Evolutionary conservation across 768 basidiomycete species (phyloP), one percentile per base, ranked within the genome.

Genomic region (Psilocybe cyanescens): DNA sequence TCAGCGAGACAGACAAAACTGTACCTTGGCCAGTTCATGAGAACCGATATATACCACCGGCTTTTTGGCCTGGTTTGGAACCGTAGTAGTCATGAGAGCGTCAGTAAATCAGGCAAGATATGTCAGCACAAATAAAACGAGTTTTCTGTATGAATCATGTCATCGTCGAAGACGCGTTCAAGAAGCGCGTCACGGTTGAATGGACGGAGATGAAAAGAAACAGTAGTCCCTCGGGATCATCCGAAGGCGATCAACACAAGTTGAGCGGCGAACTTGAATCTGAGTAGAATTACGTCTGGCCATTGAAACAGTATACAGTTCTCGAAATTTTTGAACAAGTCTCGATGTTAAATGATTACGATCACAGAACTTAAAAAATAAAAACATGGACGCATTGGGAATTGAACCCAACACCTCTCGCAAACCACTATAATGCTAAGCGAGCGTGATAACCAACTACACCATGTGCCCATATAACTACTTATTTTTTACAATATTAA

Each of bases 371-470:
- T 24, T 2, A 39, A 16, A 58, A 31, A 4, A 58, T 39, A 65
- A 62, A 56, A 57, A 9, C 0, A 49, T 62, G 65, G 61, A 60
- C 61, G 55, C 61, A 65, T 62, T 62, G 61, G 61, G 61, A 62
- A 65, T 62, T 65, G 61, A 62, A 65, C 60, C 61, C 65, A 65
- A 65, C 65, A 62, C 61, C 65, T 62, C 61, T 62, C 55, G 65
- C 65, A 62, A 41, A 52, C 41, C 46, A 57, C 24, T 12, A 50
- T 5, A 16, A 54, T 70, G 69, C 69, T 68, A 70, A 70, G 69
- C 69, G 67, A 70, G 69, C 69, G 67, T 68, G 69, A 70, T 70
- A 70, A 68, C 69, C 69, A 70, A 70, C 69, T 70, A 70, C 69
- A 70, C 69, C 69, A 70, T 70, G 67, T 65, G 67, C 69, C 69